A percentile compares a stretch with the other conserved stretches of the same genome.
Conservation (phyloP, 371 early-diverging fungal genomes). For the Mucor lusitanicus region DNA sequence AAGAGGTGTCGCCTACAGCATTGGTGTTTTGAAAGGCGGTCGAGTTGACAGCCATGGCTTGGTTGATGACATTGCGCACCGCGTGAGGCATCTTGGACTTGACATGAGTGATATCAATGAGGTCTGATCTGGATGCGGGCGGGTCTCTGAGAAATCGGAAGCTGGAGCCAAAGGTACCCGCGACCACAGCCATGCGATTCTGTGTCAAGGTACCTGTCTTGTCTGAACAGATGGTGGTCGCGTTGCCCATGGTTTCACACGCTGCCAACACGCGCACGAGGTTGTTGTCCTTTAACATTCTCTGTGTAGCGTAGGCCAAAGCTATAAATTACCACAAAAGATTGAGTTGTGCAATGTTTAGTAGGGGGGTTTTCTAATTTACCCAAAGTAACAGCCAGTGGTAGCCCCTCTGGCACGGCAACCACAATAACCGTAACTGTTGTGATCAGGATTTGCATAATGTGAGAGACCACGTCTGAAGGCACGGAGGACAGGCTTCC, state of each 20-base stretch:
- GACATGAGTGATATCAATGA: constrained; percentile 39
- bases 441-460: constrained; percentile 67
- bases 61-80: constrained; percentile 50
- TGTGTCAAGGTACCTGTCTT: constrained; percentile 92
- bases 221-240: constrained; percentile 90
- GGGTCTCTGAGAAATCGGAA: constrained; percentile 43
- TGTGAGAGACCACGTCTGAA: constrained; percentile 39
- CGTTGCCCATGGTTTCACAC: constrained; percentile 95
- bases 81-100: constrained; percentile 39
- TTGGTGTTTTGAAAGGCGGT: constrained; percentile 72
- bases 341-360: no score
- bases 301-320: constrained; percentile 76
- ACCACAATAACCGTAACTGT: constrained; percentile 78
- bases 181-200: constrained; percentile 89
- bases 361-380: no score
- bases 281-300: constrained; percentile 90
- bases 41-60: constrained; percentile 79
- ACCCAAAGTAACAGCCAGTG: constrained; percentile 75
- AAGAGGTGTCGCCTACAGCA: constrained; percentile 50
- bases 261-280: constrained; percentile 86
- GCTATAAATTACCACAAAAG: constrained; percentile 45
- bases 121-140: constrained; percentile 37
- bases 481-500: constrained; percentile 18
- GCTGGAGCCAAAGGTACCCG: constrained; percentile 59
- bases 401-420: constrained; percentile 84